Conservation (phyloP, 2,329 filamentous ascomycete genomes). For the Aspergillus pseudonomiae region DNA sequence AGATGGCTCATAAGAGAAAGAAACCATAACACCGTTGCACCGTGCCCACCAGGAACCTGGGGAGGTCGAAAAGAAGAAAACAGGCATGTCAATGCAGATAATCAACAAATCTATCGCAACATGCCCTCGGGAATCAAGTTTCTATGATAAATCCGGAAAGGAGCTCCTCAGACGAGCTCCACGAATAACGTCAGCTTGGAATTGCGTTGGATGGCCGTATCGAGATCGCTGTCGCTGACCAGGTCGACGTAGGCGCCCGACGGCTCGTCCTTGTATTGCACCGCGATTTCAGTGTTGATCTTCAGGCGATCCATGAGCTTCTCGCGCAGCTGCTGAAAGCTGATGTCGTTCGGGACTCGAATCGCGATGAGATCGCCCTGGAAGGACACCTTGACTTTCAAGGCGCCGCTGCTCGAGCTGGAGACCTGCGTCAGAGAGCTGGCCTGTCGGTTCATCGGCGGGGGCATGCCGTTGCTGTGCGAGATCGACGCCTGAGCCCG, state of each 20-base stretch:
- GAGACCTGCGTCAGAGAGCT: conserved; percentile 57
- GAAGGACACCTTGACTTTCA: conserved; percentile 96
- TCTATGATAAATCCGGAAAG: conserved; percentile 20
- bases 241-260: conserved; percentile 75
- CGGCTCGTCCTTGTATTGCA: conserved; percentile 85
- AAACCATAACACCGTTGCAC: conserved; percentile 24
- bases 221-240: conserved; percentile 78
- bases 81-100: conserved; percentile 9
- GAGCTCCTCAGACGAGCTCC: conserved; percentile 34
- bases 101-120: conserved; percentile 22
- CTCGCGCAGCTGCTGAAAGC: conserved; percentile 75
- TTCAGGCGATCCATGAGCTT: conserved; percentile 85
- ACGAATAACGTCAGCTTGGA: conserved; percentile 83
- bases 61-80: conserved; percentile 12
- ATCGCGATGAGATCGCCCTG: conserved; percentile 91
- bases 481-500: conserved; percentile 38
- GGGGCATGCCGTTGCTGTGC: conserved; percentile 41
- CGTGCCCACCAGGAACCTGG: conserved; percentile 12
- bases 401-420: conserved; percentile 52
- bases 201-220: conserved; percentile 78
- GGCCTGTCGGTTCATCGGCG: conserved; percentile 51
- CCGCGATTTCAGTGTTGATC: conserved; percentile 72
- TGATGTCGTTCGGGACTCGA: conserved; percentile 79
- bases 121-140: conserved; percentile 13
- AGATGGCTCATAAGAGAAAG: conserved; percentile 21